A percentile compares a stretch with the other conserved stretches of the same genome.
These are phyloP conservation scores for Solanum peruvianum DNA, from an alignment of 257 asterid species.

Conservation along the genomic window DNA sequence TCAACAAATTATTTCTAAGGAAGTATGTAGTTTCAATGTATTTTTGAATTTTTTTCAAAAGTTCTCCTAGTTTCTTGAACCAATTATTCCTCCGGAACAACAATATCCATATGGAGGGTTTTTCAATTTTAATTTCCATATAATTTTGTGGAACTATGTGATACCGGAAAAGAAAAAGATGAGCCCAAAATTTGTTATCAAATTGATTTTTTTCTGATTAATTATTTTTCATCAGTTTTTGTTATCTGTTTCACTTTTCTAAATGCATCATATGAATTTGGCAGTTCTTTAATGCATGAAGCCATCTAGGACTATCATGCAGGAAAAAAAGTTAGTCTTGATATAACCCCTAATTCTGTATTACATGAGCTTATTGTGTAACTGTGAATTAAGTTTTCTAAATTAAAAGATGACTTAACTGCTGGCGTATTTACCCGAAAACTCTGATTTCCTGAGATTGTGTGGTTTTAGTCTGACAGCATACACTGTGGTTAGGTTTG, in stretches of 20 bases:
- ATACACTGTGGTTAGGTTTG: conserved; percentile 40
- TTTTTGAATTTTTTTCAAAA: not conserved
- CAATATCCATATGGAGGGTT: not conserved
- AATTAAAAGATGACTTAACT: not conserved
- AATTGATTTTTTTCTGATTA: not conserved
- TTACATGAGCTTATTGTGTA: not conserved
- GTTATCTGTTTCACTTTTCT: not conserved
- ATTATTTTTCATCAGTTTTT: not conserved
- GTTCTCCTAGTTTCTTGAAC: not conserved
- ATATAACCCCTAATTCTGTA: not conserved
- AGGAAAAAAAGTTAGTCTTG: not conserved
- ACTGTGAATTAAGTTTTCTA: not conserved
- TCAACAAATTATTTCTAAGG: not conserved
- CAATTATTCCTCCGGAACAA: not conserved
- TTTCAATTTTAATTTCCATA: not conserved
- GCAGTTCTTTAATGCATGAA: not conserved
- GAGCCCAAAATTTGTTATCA: not conserved
- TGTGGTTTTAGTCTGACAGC: not conserved
- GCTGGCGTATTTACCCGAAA: not conserved
- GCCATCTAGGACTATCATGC: not conserved
- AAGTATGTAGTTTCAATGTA: not conserved
- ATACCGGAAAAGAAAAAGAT: not conserved
- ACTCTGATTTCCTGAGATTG: not conserved
- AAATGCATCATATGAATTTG: not conserved
- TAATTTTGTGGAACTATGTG: not conserved